phyloP scores from a whole-genome alignment of 179 eudicot genomes.

The Silene noctiflora region DNA sequence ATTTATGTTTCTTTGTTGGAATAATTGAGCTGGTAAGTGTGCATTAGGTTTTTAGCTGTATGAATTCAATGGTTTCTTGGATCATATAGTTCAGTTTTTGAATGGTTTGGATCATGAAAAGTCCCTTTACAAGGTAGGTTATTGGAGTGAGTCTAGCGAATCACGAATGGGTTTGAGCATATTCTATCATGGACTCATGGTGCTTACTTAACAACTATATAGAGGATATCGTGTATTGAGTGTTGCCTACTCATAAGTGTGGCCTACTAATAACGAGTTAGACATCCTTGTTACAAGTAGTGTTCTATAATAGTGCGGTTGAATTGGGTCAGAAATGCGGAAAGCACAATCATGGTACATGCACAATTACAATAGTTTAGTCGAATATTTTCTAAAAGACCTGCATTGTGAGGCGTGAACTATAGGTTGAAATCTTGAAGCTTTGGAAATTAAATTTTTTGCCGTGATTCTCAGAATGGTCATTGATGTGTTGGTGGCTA shows the following conservation, averaged over 20 bases:
- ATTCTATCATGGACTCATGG: background rate
- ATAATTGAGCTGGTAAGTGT: background rate
- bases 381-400: background rate
- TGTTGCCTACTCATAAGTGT: too few relatives aligned
- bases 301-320: background rate
- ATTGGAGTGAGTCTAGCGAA: background rate
- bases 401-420: background rate
- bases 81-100: background rate
- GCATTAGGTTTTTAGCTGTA: background rate
- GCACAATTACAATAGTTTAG: conserved; percentile 3
- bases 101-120: background rate
- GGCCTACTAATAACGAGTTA: background rate
- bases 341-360: background rate
- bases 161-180: background rate
- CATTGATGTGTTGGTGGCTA: background rate
- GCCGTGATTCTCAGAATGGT: too few relatives aligned
- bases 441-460: too few relatives aligned
- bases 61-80: background rate
- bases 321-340: background rate
- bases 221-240: too few relatives aligned
- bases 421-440: background rate
- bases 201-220: background rate
- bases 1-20: background rate
- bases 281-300: background rate
- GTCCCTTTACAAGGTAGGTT: background rate